phyloP scores from a whole-genome alignment of 2,329 filamentous ascomycete species.

The Fulvia fulva region DNA sequence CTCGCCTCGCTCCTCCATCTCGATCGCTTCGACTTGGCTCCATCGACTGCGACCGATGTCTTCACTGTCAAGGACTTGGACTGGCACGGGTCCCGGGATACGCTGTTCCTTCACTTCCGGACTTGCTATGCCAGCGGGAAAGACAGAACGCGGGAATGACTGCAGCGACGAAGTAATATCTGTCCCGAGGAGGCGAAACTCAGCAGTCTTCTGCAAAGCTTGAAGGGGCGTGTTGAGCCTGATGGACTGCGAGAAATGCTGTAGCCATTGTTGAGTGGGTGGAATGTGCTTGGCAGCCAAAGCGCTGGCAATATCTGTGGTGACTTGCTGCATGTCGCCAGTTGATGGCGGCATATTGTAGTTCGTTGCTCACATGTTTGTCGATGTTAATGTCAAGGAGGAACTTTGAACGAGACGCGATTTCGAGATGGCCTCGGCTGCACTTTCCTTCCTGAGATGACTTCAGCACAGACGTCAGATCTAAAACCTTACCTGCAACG shows the following conservation, averaged over 20 bases:
- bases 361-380: slow-evolving; percentile 9
- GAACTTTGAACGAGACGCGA: not conserved
- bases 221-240: slow-evolving; percentile 58
- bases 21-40: slow-evolving; percentile 81
- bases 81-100: slow-evolving; percentile 61
- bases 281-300: slow-evolving; percentile 38
- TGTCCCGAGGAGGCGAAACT: slow-evolving; percentile 72
- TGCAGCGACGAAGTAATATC: slow-evolving; percentile 65
- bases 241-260: slow-evolving; percentile 55
- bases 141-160: slow-evolving; percentile 39
- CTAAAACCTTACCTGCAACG: not conserved
- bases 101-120: slow-evolving; percentile 52
- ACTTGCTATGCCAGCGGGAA: slow-evolving; percentile 58
- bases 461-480: not conserved
- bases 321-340: slow-evolving; percentile 3
- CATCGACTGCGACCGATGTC: slow-evolving; percentile 76
- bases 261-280: slow-evolving; percentile 61
- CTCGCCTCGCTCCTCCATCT: slow-evolving; percentile 69
- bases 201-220: slow-evolving; percentile 72
- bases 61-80: slow-evolving; percentile 83
- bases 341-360: slow-evolving; percentile 9
- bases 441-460: not conserved
- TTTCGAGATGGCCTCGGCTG: not conserved
- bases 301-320: slow-evolving; percentile 10
- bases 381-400: not conserved